phyloP scores from a whole-genome alignment of 2,329 filamentous ascomycete species.

The Fusarium tuaranense region DNA sequence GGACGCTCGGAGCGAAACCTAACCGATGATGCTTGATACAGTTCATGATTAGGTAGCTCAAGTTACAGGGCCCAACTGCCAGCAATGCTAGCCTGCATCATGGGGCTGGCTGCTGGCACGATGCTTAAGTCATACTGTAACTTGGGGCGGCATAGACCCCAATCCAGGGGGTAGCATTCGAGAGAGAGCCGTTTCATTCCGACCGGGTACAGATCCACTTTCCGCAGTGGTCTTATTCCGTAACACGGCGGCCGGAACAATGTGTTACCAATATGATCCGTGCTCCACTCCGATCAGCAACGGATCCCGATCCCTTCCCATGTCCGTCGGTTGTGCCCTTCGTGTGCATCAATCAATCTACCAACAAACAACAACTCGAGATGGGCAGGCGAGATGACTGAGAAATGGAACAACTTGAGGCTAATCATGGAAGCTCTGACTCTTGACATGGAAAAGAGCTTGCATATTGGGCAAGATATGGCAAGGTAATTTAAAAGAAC shows the following conservation, averaged over 20 bases:
- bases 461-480: neutral
- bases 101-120: neutral
- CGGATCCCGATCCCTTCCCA: neutral
- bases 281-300: too few species aligned
- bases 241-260: neutral
- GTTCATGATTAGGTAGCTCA: neutral
- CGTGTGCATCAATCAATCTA: neutral
- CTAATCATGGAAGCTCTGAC: neutral
- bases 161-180: too few species aligned
- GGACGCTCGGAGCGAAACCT: neutral
- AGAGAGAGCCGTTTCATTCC: neutral
- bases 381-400: neutral
- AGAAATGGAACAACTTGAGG: neutral
- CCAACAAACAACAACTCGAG: neutral
- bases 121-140: neutral
- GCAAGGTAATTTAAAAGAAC: too few species aligned
- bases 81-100: neutral
- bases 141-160: neutral
- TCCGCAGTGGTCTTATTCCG: neutral
- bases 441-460: neutral
- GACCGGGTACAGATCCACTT: neutral
- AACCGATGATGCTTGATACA: neutral
- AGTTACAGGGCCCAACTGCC: neutral
- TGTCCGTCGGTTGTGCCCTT: neutral
- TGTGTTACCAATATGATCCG: too few species aligned